Evolutionary conservation across 23 red algal genomes (phyloP).

Genomic region (Agarophyton chilense): DNA sequence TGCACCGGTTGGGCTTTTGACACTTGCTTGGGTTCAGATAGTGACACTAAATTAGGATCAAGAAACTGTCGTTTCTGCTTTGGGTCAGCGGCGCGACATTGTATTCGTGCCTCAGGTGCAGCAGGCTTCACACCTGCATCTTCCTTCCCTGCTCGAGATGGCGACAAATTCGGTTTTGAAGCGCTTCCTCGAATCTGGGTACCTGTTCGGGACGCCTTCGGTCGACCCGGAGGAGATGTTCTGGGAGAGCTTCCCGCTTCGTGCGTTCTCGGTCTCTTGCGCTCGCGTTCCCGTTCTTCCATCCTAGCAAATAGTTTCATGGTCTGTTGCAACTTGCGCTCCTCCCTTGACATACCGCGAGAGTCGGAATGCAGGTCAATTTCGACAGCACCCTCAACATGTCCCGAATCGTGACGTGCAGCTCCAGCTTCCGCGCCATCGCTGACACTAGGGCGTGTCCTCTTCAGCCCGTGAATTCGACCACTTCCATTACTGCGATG

Average conservation of each 20-base stretch:
- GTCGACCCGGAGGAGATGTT: not conserved
- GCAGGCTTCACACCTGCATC: not conserved
- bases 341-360: constrained; percentile 81
- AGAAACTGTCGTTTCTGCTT: not conserved
- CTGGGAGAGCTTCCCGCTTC: constrained; percentile 40
- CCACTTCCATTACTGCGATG: not conserved
- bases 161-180: not conserved
- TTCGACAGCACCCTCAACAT: not conserved
- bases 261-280: constrained; percentile 41
- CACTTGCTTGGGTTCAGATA: not conserved
- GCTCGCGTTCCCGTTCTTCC: constrained; percentile 80
- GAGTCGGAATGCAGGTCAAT: constrained; percentile 12
- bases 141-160: not conserved
- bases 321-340: constrained; percentile 87
- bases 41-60: not conserved
- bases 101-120: not conserved
- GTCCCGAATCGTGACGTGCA: not conserved
- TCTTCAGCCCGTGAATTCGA: constrained; percentile 8
- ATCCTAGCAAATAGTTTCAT: constrained; percentile 83
- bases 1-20: not conserved
- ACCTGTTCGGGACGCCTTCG: not conserved
- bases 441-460: not conserved
- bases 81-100: not conserved
- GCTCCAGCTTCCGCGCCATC: constrained; percentile 6
- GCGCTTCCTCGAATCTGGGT: not conserved